These are phyloP conservation scores for Echites panduratus DNA, from an alignment of 257 asterid species.

Conservation along the genomic window DNA sequence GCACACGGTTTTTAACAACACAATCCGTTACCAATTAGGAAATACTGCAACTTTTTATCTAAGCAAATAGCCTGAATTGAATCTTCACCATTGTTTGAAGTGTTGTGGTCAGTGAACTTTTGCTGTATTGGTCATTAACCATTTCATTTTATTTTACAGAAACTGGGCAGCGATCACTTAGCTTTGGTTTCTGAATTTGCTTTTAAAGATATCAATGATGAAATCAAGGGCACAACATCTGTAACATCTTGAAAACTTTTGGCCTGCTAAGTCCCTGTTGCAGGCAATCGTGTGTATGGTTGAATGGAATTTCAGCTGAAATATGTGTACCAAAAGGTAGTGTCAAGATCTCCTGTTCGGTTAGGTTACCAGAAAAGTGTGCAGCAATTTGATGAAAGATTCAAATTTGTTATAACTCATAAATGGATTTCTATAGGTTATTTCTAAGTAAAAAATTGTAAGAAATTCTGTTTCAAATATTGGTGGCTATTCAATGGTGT, in stretches of 20 bases:
- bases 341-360: neutral
- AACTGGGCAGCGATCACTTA: slow-evolving; percentile 37
- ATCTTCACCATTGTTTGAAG: neutral
- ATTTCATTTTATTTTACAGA: slow-evolving; percentile 18
- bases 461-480: neutral
- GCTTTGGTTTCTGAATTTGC: slow-evolving; percentile 37
- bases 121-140: neutral
- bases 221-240: slow-evolving; percentile 5
- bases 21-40: too few relatives aligned
- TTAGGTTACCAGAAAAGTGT: neutral
- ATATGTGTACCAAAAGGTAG: neutral
- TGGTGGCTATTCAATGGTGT: too few relatives aligned
- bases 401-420: neutral
- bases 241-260: neutral
- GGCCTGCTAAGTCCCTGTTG: neutral
- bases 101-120: neutral
- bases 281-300: neutral
- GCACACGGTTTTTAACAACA: too few relatives aligned
- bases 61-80: neutral
- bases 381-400: neutral
- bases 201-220: slow-evolving; percentile 14
- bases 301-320: neutral
- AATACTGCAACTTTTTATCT: neutral
- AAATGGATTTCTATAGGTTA: neutral
- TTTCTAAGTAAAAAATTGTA: too few relatives aligned